Evolutionary conservation across 345 rosid species (phyloP).

Genomic region (Eucalyptus shirleyi): DNA sequence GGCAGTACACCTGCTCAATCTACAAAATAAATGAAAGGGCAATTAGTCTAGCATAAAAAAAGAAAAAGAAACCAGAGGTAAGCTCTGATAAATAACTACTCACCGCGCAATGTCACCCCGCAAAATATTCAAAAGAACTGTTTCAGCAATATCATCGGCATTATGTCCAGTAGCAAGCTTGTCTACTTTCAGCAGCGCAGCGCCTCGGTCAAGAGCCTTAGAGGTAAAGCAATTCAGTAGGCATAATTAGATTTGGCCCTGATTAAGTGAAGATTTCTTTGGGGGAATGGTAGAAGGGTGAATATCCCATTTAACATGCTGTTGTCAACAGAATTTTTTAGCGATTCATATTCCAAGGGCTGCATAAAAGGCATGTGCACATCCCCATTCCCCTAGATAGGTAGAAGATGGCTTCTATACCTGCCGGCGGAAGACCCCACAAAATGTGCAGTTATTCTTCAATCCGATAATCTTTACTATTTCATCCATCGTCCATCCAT

Average conservation of each 20-base stretch:
- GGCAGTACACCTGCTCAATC: constrained; percentile 82
- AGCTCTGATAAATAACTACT: background rate
- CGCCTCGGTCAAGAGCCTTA: constrained; percentile 97
- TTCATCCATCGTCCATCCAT: constrained; percentile 99
- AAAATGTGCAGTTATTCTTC: constrained; percentile 92
- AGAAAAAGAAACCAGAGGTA: background rate
- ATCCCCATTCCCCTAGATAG: background rate
- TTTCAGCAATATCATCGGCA: constrained; percentile 97
- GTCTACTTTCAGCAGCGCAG: constrained; percentile 77
- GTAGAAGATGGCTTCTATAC: constrained; percentile 3
- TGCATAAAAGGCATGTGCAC: background rate
- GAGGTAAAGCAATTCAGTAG: background rate
- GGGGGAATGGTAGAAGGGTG: background rate
- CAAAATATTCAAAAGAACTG: constrained; percentile 76
- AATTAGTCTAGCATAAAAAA: background rate
- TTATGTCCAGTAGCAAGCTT: constrained; percentile 89
- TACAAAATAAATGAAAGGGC: background rate
- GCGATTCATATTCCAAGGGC: background rate
- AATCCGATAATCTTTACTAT: constrained; percentile 90
- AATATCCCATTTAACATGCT: background rate
- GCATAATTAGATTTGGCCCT: background rate
- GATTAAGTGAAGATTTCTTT: background rate
- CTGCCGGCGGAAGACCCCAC: constrained; percentile 97
- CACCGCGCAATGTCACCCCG: constrained; percentile 96
- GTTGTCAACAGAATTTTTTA: background rate